These are phyloP conservation scores for Flaveria trinervia DNA, from an alignment of 129 eudicot species.

Conservation along the genomic window DNA sequence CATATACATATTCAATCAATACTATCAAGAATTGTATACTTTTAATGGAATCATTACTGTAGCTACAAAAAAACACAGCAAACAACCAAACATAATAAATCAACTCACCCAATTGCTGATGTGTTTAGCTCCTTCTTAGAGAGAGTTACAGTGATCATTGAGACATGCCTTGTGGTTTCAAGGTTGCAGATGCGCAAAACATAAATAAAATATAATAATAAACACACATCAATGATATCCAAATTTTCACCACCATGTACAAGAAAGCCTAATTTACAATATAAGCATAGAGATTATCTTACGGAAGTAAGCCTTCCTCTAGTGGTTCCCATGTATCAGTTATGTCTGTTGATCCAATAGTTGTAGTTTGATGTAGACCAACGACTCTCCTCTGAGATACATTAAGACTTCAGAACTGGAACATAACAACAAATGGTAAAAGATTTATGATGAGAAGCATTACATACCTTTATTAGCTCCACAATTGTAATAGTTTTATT, in stretches of 20 bases:
- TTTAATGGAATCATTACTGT: neutral
- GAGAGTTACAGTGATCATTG: slow-evolving; percentile 74
- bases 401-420: neutral
- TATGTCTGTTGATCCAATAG: slow-evolving; percentile 81
- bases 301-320: slow-evolving; percentile 96
- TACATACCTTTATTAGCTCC: slow-evolving; percentile 79
- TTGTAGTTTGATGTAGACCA: slow-evolving; percentile 87
- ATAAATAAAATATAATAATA: neutral
- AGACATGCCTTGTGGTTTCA: slow-evolving; percentile 83
- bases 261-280: neutral
- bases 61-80: slow-evolving; percentile 2
- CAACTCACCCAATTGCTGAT: slow-evolving; percentile 72
- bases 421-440: neutral
- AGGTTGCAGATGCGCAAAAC: slow-evolving; percentile 46
- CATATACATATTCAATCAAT: neutral
- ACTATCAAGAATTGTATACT: neutral
- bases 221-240: neutral
- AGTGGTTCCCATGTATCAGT: slow-evolving; percentile 96
- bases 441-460: neutral
- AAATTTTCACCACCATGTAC: neutral
- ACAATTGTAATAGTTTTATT: slow-evolving; percentile 87
- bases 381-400: slow-evolving; percentile 72
- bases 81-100: neutral
- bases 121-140: slow-evolving; percentile 58
- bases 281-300: slow-evolving; percentile 30